Evolutionary conservation across 1,284 basidiomycete genomes (phyloP), one percentile per base, ranked within the genome.

Genomic region (Ganoderma resinaceum): DNA sequence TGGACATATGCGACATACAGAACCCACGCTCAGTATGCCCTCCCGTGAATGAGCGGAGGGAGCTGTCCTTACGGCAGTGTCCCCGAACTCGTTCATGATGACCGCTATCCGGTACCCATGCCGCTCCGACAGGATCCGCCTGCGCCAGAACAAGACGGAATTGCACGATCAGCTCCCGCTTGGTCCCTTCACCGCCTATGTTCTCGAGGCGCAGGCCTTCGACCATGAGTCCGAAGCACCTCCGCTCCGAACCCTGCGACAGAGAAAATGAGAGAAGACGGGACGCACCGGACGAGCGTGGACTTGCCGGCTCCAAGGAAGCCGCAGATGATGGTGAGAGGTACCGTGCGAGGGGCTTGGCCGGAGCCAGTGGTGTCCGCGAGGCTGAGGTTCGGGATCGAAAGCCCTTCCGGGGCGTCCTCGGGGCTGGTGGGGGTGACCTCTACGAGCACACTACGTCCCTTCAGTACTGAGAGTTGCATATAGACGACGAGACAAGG

Each of bases 71-170:
- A 93, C 92, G 74, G 91, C 91, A 49, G 92, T 93, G 76, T 95
- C 93, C 14, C 92, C 93, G 76, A 95, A 95, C 77, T 96, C 96
- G 77, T 98, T 98, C 95, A 98, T 96, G 75, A 98, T 97, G 31
- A 98, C 96, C 4, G 96, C 96, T 71, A 98, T 97, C 52, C 94
- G 89, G 77, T 96, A 95, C 1, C 96, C 96, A 85, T 98, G 96
- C 58, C 91, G 86, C 76, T 95, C 95, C 5, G 93, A 96, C 69
- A 98, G 82, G 70, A 98, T 97, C 43, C 95, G 91, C 74, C 93
- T 95, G 65, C 31, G n/a, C n/a, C 58, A 38, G 14, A 40, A 29
- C 33, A 37, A 37, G 33, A 12, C 37, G 14, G 37, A 38, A 12
- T 38, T 38, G 37, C 33, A n/a, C 33, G 55, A 20, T 58, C 33